Percentiles rank a stretch among this genome's conserved stretches.
Conservation (phyloP, 257 asterid species). For the Fraxinus pennsylvanica region DNA sequence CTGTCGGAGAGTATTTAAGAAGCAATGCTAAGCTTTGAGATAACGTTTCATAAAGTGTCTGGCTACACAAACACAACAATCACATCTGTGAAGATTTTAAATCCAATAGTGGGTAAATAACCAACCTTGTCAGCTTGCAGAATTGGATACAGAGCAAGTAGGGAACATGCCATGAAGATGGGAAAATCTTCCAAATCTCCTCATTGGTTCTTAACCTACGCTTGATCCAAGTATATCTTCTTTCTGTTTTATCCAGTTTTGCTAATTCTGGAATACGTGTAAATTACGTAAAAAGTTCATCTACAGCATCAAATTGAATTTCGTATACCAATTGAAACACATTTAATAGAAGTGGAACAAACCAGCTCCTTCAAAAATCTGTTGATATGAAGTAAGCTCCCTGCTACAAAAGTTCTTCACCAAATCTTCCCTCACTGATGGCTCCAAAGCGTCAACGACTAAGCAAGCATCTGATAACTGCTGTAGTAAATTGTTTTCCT, state of each 20-base stretch:
- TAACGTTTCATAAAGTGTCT: neutral
- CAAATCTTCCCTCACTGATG: constrained; percentile 96
- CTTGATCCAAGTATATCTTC: constrained; percentile 97
- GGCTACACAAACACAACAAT: neutral
- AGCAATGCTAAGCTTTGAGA: neutral
- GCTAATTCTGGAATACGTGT: constrained; percentile 64
- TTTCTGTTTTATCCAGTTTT: constrained; percentile 88
- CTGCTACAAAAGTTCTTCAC: constrained; percentile 86
- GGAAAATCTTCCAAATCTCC: constrained; percentile 94
- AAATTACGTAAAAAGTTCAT: constrained; percentile 15
- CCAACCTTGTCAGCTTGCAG: constrained; percentile 97
- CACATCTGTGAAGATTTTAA: neutral
- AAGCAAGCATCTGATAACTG: constrained; percentile 94
- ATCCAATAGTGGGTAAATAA: constrained; percentile 16
- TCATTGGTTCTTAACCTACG: constrained; percentile 90
- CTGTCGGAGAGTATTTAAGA: neutral
- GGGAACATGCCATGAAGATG: constrained; percentile 87
- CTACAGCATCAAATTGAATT: constrained; percentile 24
- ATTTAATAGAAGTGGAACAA: constrained; percentile 27
- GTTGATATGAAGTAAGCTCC: constrained; percentile 95
- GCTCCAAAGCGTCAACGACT: constrained; percentile 98
- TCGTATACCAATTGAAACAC: constrained; percentile 15
- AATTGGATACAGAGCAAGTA: constrained; percentile 95
- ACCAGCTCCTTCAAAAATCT: constrained; percentile 99
- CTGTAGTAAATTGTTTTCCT: constrained; percentile 82